These are phyloP conservation scores for Blepharisma undulans DNA, from an alignment of 169 alveolate species.

Conservation along the genomic window DNA sequence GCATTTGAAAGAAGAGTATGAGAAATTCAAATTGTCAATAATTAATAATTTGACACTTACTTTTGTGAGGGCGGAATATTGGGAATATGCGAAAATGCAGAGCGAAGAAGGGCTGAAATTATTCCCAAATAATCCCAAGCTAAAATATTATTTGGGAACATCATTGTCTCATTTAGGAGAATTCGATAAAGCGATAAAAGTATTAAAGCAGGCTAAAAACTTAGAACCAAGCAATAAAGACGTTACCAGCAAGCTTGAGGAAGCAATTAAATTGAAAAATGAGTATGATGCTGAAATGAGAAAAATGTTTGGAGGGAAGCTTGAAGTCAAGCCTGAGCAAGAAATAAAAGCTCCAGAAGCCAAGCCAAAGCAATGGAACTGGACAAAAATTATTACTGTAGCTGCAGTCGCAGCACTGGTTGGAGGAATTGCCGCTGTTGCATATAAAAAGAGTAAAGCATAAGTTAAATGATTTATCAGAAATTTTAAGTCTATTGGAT, in stretches of 20 bases:
- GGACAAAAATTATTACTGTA: neutral
- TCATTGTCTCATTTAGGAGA: neutral
- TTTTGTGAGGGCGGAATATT: neutral
- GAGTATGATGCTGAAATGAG: conserved; percentile 13
- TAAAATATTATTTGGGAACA: neutral
- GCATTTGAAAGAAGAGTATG: conserved; percentile 9
- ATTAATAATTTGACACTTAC: conserved; percentile 4
- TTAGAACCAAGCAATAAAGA: neutral
- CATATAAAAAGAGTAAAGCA: neutral
- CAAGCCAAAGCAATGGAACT: neutral
- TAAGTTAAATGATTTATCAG: neutral
- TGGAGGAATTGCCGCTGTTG: neutral
- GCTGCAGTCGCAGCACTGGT: neutral
- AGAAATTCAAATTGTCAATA: conserved; percentile 11
- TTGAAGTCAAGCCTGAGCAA: neutral
- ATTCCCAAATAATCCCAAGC: conserved; percentile 6
- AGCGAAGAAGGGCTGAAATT: conserved; percentile 20
- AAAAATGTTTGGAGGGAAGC: conserved; percentile 27
- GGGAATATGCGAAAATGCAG: neutral
- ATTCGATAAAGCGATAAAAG: conserved; percentile 6
- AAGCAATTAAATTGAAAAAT: neutral
- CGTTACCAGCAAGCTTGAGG: neutral
- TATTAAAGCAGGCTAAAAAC: neutral
- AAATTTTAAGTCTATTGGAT: neutral
- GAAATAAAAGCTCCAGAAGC: neutral